Base-by-base conservation (phyloP, 2,329 filamentous ascomycete genomes). In the Fusarium floridanum region DNA sequence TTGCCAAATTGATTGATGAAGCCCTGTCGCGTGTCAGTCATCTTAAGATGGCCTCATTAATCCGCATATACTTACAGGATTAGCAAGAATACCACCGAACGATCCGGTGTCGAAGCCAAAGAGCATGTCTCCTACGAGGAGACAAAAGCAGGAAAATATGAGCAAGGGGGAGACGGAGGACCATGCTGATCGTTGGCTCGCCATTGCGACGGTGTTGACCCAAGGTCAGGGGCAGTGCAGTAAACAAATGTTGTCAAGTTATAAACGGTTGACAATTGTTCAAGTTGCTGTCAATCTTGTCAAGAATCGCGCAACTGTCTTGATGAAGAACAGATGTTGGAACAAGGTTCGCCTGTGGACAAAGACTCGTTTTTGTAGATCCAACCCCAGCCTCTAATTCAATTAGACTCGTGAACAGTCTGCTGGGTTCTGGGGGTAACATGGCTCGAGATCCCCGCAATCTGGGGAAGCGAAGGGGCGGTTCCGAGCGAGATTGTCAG, bases 81-180 rank as follows among this genome's bases (percentile, higher is more conserved):
- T 68, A 9, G 66, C 66, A 11, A 67, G 39, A 41, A 67, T 53
- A n/a, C 66, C 66, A 8, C 66, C 50, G 11, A 57, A 64, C 1
- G 22, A 37, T 6, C 59, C 66, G 11, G 66, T 68, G 41, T 68
- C 66, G 14, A 37, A 68, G 4, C 66, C 66, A 32, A 68, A 68
- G 12, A 68, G 61, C 61, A 68, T 68, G 41, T 68, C 61, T 20
- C 66, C 66, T 4, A 55, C 50, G 8, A 68, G 60, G 17, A 68
- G 61, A 50, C 66, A 68, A 22, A 68, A 68, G 20, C 66, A 68
- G 9, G 66, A 68, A 55, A 68, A 64, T 7, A 64, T 34, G 14
- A 68, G 66, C 53, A 68, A 34, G 14, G 66, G 60, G 48, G 66
- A 64, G 48, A 60, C 60, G 36, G 61, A 53, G 41, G 64, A 66